Conservation (phyloP, 1,284 basidiomycete species). For the Fistulinella staudtii region DNA sequence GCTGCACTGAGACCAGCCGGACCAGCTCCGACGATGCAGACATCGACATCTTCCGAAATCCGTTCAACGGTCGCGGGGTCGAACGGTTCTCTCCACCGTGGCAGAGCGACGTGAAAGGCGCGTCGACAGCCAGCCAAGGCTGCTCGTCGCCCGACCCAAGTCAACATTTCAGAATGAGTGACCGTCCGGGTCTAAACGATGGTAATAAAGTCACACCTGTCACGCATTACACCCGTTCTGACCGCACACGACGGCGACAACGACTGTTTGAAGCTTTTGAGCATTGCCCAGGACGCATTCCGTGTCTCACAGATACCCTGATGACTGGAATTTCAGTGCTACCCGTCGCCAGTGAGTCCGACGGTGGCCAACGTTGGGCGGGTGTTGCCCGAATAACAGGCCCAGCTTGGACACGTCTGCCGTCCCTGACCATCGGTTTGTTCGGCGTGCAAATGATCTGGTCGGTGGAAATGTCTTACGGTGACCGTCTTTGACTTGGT, state of each 20-base stretch:
- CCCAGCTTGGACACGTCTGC: constrained; percentile 60
- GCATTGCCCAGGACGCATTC: too few species aligned
- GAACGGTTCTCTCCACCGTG: constrained; percentile 39
- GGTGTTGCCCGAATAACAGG: constrained; percentile 57
- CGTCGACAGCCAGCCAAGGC: constrained; percentile 10
- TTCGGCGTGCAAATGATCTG: constrained; percentile 84
- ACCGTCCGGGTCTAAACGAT: neutral
- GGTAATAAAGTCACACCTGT: neutral
- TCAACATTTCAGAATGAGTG: constrained; percentile 10
- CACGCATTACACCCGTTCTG: neutral
- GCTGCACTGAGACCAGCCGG: constrained; percentile 96
- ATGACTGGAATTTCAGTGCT: constrained; percentile 49
- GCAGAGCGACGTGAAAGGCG: constrained; percentile 31
- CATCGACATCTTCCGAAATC: constrained; percentile 86
- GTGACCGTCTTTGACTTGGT: constrained; percentile 37
- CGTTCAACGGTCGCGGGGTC: constrained; percentile 61
- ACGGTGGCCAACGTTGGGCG: constrained; percentile 42
- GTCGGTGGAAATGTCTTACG: constrained; percentile 91
- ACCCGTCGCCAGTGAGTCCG: constrained; percentile 36
- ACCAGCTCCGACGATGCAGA: constrained; percentile 95
- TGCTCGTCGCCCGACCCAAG: constrained; percentile 4
- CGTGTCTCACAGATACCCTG: too few species aligned
- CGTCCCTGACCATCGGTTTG: constrained; percentile 72
- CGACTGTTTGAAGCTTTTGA: too few species aligned
- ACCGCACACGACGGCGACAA: neutral